phyloP scores from a whole-genome alignment of 495 filamentous ascomycete species.

The Pyronema domesticum region DNA sequence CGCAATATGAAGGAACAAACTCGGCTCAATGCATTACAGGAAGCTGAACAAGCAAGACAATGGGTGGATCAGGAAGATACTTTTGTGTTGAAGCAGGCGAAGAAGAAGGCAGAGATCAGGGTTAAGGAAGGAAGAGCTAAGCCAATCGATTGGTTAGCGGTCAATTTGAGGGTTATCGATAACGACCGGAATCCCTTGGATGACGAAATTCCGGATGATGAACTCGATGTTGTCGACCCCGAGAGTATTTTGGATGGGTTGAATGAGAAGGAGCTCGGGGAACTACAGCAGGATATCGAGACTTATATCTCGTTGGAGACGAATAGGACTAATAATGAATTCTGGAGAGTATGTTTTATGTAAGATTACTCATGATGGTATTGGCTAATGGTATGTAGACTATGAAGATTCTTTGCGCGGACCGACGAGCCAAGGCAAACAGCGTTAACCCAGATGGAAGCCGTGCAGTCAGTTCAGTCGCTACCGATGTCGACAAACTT shows the following conservation, averaged over 20 bases:
- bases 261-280: conserved; percentile 47
- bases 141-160: conserved; percentile 89
- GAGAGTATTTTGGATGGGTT: conserved; percentile 66
- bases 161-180: conserved; percentile 76
- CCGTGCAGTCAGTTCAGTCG: conserved; percentile 61
- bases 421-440: conserved; percentile 42
- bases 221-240: conserved; percentile 63
- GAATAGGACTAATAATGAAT: conserved; percentile 59
- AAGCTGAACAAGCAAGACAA: conserved; percentile 58
- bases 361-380: not conserved
- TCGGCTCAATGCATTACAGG: conserved; percentile 42
- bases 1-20: conserved; percentile 46
- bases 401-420: conserved; percentile 66
- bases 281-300: conserved; percentile 72
- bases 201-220: conserved; percentile 64
- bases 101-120: conserved; percentile 92
- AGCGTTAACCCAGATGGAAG: conserved; percentile 40
- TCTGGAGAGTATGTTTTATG: conserved; percentile 49
- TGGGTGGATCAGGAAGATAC: conserved; percentile 91
- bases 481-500: conserved; percentile 72
- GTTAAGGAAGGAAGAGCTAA: conserved; percentile 86
- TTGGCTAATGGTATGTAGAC: conserved; percentile 32
- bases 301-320: conserved; percentile 68
- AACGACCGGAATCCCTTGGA: conserved; percentile 56
- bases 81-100: conserved; percentile 91